Evolutionary conservation across 768 basidiomycete genomes (phyloP), one percentile per base, ranked within the genome.

Genomic region (Lentinus brumalis): DNA sequence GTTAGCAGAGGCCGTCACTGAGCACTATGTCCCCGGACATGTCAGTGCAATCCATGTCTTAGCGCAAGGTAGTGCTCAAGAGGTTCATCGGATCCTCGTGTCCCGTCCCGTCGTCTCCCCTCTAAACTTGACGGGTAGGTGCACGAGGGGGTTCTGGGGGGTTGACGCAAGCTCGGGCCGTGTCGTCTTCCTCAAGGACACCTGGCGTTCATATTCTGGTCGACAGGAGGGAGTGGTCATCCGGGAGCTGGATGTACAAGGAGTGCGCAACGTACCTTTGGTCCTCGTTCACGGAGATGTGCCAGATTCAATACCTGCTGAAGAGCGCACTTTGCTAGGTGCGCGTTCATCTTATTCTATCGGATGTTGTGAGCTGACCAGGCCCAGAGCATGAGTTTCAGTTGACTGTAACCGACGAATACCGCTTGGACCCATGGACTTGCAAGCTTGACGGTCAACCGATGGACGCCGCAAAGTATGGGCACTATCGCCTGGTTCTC

Each of bases 111-210:
- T 64, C 3, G 42, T 59, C 2, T 51, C 54, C 5, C 62, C 62
- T 1, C 26, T 52, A 8, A 31, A 32, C 1, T 35, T 54, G 16
- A 3, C 14, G 40, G 38, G 53, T 31, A 49, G 58, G 10, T 58
- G 39, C 12, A 60, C 55, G 12, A 47, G 53, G 4, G 62, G 54
- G 0, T 64, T 56, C 40, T 60, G 59, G 62, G 62, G 58, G 6
- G 5, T 64, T 14, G 29, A 9, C 15, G 26, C 12, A 15, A 14
- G 3, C 10, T n/a, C 21, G 8, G 15, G 44, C 2, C 31, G n/a
- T 15, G 30, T 61, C 15, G 60, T 49, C 10, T 56, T 61, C 50
- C 32, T 61, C 14, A 61, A 61, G 50, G 60, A 61, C 50, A 52
- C 55, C 11, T 61, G 60, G 60, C 47, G 55, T 15, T 15, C 40